Base-by-base conservation (phyloP, 331 rosid species). In the Rhamnella rubrinervis region DNA sequence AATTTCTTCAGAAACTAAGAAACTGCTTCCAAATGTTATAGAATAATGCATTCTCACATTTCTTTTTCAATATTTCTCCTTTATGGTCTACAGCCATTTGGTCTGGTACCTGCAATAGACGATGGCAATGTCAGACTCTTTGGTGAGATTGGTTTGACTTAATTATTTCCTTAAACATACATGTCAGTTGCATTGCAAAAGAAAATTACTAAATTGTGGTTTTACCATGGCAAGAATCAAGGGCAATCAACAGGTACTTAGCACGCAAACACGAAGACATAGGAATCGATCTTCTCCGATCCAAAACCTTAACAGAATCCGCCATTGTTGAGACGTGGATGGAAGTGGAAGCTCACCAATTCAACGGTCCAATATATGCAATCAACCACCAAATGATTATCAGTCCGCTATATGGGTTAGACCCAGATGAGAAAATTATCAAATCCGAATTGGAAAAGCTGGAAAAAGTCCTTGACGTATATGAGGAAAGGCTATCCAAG, bases 301-400 rank as follows among this genome's bases (percentile, higher is more conserved):
- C 64, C 31, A 62, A 62, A 40, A 75, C 46, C 60, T 37, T 50
- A 5, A 11, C 6, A 8, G 77, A 80, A 68, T 60, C 77, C 3
- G 71, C 75, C 37, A 6, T 26, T 1, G 77, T 75, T 39, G 70
- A 75, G 9, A 69, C 76, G 20, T 80, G 77, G 75, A 47, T 63
- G 59, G 77, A 80, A 70, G 84, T 67, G 21, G 78, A 66, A 46
- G 52, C 78, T 0, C 80, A 65, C 55, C 71, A 31, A n/a, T 80
- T 80, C 69, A 31, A 70, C 63, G 18, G 58, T 8, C 67, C 73
- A 26, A 70, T 66, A 17, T 41, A 74, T 8, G 46, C 66, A 64
- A 53, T 80, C 57, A 15, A 75, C 20, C 18, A 19, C 51, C 67
- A 66, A 38, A 44, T 53, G 9, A 8, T 70, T 4, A 60, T 71